Conservation (phyloP, 1,284 basidiomycete genomes). For the Apiotrichum porosum region DNA sequence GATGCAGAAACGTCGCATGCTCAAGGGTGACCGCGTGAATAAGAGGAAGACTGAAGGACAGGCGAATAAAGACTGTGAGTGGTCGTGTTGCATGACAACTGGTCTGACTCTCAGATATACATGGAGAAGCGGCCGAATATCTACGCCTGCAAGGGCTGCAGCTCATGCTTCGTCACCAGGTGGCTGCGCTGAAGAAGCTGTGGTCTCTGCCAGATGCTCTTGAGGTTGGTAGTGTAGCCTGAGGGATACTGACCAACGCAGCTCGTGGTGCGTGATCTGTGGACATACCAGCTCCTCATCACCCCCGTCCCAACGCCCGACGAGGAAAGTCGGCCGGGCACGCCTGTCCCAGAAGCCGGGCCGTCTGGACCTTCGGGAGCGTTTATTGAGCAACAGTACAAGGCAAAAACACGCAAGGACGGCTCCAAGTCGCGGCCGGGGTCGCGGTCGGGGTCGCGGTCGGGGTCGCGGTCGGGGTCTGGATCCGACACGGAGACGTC, state of each 20-base stretch:
- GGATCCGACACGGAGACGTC: neutral
- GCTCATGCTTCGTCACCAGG: constrained; percentile 68
- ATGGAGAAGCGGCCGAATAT: constrained; percentile 67
- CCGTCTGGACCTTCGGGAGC: too few relatives aligned
- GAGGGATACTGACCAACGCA: constrained; percentile 36
- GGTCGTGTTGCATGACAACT: neutral
- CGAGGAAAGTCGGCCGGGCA: constrained; percentile 48
- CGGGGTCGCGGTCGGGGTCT: too few relatives aligned
- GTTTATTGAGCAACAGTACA: too few relatives aligned
- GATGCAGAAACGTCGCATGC: constrained; percentile 32
- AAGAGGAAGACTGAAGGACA: constrained; percentile 28
- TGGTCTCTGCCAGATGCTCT: constrained; percentile 74
- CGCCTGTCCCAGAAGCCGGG: neutral
- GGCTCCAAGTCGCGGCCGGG: too few relatives aligned
- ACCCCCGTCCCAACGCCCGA: constrained; percentile 21
- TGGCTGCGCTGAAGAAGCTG: constrained; percentile 57
- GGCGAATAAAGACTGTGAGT: constrained; percentile 36
- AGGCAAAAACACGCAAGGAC: too few relatives aligned
- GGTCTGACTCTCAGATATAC: constrained; percentile 60
- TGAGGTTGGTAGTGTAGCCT: constrained; percentile 57
- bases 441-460: too few relatives aligned
- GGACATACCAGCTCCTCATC: constrained; percentile 68
- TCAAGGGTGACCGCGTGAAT: constrained; percentile 22
- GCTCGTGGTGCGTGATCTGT: constrained; percentile 73
- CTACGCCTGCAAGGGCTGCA: constrained; percentile 78